These are phyloP conservation scores for Wakefieldia striispora DNA, from an alignment of 768 basidiomycete species.

Conservation along the genomic window DNA sequence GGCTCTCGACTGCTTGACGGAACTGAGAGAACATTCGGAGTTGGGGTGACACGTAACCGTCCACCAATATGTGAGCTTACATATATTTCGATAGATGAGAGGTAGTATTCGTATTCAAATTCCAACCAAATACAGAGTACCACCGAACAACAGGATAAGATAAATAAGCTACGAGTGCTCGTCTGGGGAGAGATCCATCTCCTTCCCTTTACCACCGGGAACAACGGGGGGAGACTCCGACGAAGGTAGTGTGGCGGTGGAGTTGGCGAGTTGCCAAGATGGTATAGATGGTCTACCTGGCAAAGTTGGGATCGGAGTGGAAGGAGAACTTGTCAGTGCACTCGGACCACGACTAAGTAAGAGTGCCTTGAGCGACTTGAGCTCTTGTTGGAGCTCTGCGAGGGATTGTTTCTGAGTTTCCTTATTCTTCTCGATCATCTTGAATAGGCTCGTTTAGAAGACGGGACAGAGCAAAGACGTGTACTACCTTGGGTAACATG, in stretches of 20 bases:
- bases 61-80: no score
- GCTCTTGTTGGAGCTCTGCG: slow-evolving; percentile 85
- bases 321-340: slow-evolving; percentile 44
- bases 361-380: slow-evolving; percentile 91
- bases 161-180: slow-evolving; percentile 20
- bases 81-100: no score
- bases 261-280: slow-evolving; percentile 79
- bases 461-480: neutral
- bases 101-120: neutral
- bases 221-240: slow-evolving; percentile 15
- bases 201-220: slow-evolving; percentile 59
- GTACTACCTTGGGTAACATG: slow-evolving; percentile 84
- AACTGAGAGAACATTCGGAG: slow-evolving; percentile 72
- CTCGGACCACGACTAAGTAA: slow-evolving; percentile 68
- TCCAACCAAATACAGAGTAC: slow-evolving; percentile 1
- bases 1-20: slow-evolving; percentile 67
- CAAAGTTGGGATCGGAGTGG: slow-evolving; percentile 49
- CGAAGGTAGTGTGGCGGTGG: slow-evolving; percentile 22
- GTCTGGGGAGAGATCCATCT: slow-evolving; percentile 33
- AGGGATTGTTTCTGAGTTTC: slow-evolving; percentile 81
- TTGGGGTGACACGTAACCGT: neutral
- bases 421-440: slow-evolving; percentile 97
- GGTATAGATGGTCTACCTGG: slow-evolving; percentile 75
- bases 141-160: neutral
- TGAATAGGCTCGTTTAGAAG: slow-evolving; percentile 1